A percentile compares a stretch with the other conserved stretches of the same genome.
phyloP scores from a whole-genome alignment of 352 stramenopile genomes.

The Globisporangium takayamanum region DNA sequence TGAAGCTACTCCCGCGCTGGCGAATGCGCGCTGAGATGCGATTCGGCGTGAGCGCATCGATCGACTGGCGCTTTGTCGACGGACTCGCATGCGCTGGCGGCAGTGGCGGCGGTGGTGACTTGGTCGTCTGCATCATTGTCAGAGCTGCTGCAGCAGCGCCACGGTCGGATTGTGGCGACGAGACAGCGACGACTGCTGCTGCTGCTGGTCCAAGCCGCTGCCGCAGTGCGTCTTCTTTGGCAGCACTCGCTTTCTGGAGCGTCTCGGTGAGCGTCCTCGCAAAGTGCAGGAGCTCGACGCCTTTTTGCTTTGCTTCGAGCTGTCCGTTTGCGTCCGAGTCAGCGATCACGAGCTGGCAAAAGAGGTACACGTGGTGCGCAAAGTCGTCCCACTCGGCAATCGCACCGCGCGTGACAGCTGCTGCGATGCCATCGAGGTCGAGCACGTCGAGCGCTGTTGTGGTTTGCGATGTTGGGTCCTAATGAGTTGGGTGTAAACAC shows the following conservation, averaged over 20 bases:
- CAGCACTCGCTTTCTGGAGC: constrained; percentile 55
- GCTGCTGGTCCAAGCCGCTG: constrained; percentile 20
- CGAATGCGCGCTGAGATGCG: constrained; percentile 47
- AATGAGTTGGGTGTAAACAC: constrained; percentile 1
- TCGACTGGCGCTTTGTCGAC: constrained; percentile 6
- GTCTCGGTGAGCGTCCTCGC: constrained; percentile 66
- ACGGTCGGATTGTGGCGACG: constrained; percentile 6
- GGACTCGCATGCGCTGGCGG: constrained; percentile 11
- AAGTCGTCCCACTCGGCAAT: constrained; percentile 66
- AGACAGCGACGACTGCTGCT: not conserved
- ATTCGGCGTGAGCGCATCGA: constrained; percentile 30
- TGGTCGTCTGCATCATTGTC: not conserved
- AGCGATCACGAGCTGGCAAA: constrained; percentile 68
- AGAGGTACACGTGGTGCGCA: constrained; percentile 61
- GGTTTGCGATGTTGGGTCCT: not conserved
- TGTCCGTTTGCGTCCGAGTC: constrained; percentile 43
- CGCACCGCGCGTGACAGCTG: constrained; percentile 23
- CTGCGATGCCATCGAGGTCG: constrained; percentile 49
- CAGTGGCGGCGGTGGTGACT: not conserved
- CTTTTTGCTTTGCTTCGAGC: constrained; percentile 59
- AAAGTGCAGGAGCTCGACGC: constrained; percentile 71
- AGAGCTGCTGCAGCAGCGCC: not conserved
- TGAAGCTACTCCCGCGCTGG: constrained; percentile 35
- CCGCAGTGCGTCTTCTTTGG: constrained; percentile 56
- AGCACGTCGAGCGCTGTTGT: constrained; percentile 17